A percentile compares a stretch with the other conserved stretches of the same genome.
phyloP scores from a whole-genome alignment of 306 rosid species.

The Quercus alba region DNA sequence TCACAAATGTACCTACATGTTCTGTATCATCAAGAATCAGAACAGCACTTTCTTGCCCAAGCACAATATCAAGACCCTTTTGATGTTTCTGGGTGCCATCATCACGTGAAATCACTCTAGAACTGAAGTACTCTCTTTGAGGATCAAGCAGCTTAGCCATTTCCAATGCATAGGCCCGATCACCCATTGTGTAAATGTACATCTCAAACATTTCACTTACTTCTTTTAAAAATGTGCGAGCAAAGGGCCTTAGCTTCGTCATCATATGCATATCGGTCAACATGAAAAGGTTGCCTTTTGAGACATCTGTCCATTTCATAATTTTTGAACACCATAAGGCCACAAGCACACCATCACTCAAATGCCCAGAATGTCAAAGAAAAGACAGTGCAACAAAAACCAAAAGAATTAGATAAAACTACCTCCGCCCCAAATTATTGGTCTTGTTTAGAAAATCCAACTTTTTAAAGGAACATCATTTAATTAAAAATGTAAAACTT shows the following conservation, averaged over 20 bases:
- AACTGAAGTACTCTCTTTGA: conserved; percentile 58
- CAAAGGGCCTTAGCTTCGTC: conserved; percentile 92
- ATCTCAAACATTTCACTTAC: conserved; percentile 72
- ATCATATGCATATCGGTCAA: conserved; percentile 67
- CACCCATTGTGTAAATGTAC: conserved; percentile 96
- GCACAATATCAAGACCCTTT: conserved; percentile 84
- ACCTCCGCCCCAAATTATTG: too few species aligned
- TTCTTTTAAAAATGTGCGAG: conserved; percentile 71
- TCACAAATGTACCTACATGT: conserved; percentile 49
- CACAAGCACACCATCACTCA: background rate
- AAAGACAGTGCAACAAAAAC: conserved; percentile 6
- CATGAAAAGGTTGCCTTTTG: conserved; percentile 68
- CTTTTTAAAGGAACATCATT: too few species aligned
- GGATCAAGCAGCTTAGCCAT: conserved; percentile 95
- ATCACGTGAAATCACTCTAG: conserved; percentile 83
- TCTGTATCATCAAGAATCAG: conserved; percentile 93
- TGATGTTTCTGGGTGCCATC: conserved; percentile 89
- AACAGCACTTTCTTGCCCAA: conserved; percentile 89
- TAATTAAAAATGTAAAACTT: too few species aligned
- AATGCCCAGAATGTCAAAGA: background rate
- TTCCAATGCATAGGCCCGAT: conserved; percentile 78
- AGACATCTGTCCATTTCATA: conserved; percentile 47
- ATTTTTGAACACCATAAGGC: conserved; percentile 1
- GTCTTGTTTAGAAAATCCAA: too few species aligned
- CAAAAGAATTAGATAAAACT: background rate